phyloP scores from a whole-genome alignment of 345 rosid genomes.

The Hevea brasiliensis region DNA sequence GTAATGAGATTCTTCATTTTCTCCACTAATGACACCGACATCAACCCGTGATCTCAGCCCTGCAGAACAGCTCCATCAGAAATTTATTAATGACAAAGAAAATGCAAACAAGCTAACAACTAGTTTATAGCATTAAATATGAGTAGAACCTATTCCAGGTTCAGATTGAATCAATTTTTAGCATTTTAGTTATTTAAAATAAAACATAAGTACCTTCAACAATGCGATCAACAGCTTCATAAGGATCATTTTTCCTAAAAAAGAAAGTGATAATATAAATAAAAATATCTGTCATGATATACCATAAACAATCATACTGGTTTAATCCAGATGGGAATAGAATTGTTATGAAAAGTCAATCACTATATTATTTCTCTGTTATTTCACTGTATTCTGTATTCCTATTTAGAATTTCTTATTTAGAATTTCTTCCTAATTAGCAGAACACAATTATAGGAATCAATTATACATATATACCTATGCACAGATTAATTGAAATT shows the following conservation, averaged over 20 bases:
- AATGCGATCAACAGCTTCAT: slow-evolving; percentile 80
- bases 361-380: no score
- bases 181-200: no score
- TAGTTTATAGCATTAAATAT: background rate
- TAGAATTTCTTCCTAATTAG: no score
- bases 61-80: slow-evolving; percentile 35
- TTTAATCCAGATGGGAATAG: slow-evolving; percentile 18
- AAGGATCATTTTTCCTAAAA: slow-evolving; percentile 81
- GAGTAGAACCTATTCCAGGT: background rate
- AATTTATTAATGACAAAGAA: slow-evolving; percentile 10
- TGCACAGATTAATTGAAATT: no score
- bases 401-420: no score
- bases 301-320: slow-evolving; percentile 1
- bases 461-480: no score
- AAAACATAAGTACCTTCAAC: slow-evolving; percentile 53
- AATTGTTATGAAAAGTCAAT: no score
- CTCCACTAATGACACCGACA: slow-evolving; percentile 66
- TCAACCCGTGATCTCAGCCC: slow-evolving; percentile 71
- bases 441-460: no score
- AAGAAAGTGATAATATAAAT: slow-evolving; percentile 2
- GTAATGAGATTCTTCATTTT: slow-evolving; percentile 61
- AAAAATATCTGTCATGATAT: slow-evolving; percentile 11
- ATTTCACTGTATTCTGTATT: no score
- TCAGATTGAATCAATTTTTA: slow-evolving; percentile 1
- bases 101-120: background rate